phyloP scores from a whole-genome alignment of 1,284 basidiomycete genomes.

The Phellinidium pouzarii region DNA sequence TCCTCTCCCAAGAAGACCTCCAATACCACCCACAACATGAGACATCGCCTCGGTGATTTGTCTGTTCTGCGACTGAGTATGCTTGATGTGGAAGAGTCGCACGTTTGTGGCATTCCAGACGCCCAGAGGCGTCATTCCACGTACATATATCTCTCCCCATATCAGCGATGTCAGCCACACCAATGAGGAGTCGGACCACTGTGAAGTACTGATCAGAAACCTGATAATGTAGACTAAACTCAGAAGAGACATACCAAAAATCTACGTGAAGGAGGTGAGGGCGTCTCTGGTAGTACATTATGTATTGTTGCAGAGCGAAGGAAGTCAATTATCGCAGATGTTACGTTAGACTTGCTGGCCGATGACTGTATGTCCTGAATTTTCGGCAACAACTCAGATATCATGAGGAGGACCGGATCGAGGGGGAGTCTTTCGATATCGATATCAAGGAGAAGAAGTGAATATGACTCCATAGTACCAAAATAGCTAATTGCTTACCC shows the following conservation, averaged over 20 bases:
- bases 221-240: neutral
- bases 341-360: slow-evolving; percentile 53
- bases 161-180: slow-evolving; percentile 87
- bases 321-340: slow-evolving; percentile 64
- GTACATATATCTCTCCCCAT: slow-evolving; percentile 93
- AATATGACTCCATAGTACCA: slow-evolving; percentile 5
- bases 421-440: slow-evolving; percentile 61
- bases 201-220: slow-evolving; percentile 3
- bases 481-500: slow-evolving; percentile 43
- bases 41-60: slow-evolving; percentile 72
- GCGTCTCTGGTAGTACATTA: slow-evolving; percentile 64
- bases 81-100: slow-evolving; percentile 83
- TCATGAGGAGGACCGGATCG: slow-evolving; percentile 76
- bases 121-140: slow-evolving; percentile 74
- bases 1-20: slow-evolving; percentile 32
- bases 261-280: slow-evolving; percentile 57
- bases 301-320: slow-evolving; percentile 56
- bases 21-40: slow-evolving; percentile 60
- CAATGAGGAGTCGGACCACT: slow-evolving; percentile 87
- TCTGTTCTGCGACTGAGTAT: slow-evolving; percentile 59
- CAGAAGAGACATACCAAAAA: slow-evolving; percentile 49
- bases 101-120: slow-evolving; percentile 86
- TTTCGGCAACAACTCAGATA: slow-evolving; percentile 81
- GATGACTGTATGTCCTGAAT: slow-evolving; percentile 75
- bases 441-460: slow-evolving; percentile 10